Conservation (phyloP, 139 green algal species). For the Trebouxia sp. region DNA sequence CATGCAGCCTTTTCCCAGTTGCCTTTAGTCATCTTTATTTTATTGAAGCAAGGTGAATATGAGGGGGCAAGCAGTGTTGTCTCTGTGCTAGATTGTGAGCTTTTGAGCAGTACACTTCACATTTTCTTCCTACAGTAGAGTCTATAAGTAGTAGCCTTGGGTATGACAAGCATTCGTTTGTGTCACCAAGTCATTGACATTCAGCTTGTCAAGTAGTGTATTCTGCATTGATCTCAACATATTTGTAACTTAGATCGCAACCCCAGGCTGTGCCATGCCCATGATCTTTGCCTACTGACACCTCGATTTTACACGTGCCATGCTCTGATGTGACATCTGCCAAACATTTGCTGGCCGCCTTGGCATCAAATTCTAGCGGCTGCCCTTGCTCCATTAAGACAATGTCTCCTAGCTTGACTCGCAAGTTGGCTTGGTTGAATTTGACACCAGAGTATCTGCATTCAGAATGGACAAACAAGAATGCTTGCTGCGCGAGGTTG, state of each 20-base stretch:
- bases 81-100: neutral
- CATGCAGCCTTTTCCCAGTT: too few relatives aligned
- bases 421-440: slow-evolving; percentile 83
- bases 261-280: slow-evolving; percentile 80
- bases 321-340: slow-evolving; percentile 73
- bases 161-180: slow-evolving; percentile 87
- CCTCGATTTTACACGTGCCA: slow-evolving; percentile 83
- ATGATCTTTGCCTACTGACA: slow-evolving; percentile 57
- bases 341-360: slow-evolving; percentile 87
- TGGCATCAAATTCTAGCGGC: slow-evolving; percentile 90
- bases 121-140: neutral
- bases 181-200: slow-evolving; percentile 89
- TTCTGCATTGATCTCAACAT: slow-evolving; percentile 81
- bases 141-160: slow-evolving; percentile 21
- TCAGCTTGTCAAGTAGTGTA: neutral
- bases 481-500: too few relatives aligned
- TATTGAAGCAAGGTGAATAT: neutral
- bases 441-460: slow-evolving; percentile 81
- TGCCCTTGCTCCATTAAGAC: slow-evolving; percentile 93
- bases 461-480: neutral
- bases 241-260: slow-evolving; percentile 86
- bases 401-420: slow-evolving; percentile 80
- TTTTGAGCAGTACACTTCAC: neutral
- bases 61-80: neutral
- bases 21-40: too few relatives aligned